Evolutionary conservation across 768 basidiomycete genomes (phyloP).

Genomic region (Piloderma croceum): DNA sequence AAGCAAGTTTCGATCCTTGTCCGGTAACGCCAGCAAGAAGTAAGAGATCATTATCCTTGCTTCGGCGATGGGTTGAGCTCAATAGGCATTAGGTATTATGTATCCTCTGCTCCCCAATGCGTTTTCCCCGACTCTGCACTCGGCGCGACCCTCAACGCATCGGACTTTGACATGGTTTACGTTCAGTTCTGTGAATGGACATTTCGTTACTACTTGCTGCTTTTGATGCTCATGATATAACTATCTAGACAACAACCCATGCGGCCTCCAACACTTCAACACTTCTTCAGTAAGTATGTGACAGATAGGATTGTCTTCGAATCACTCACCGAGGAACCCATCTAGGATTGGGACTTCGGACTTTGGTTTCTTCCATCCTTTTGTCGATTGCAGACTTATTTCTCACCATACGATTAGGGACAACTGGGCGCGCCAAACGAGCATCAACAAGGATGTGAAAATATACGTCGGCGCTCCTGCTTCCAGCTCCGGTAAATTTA

Average conservation of each 20-base stretch:
- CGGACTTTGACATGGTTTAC: constrained; percentile 35
- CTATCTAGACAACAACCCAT: constrained; percentile 38
- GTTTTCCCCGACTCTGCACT: constrained; percentile 33
- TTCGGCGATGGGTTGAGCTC: no score
- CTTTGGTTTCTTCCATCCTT: constrained; percentile 20
- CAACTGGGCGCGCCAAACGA: constrained; percentile 37
- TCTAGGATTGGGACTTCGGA: constrained; percentile 46
- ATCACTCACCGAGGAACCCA: no score
- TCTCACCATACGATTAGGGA: constrained; percentile 29
- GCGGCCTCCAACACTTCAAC: constrained; percentile 45
- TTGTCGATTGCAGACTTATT: background rate
- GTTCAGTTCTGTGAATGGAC: constrained; percentile 41
- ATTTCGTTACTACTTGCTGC: background rate
- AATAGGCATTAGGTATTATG: no score
- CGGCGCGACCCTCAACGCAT: constrained; percentile 28
- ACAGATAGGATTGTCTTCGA: constrained; percentile 1
- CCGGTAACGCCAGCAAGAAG: constrained; percentile 30
- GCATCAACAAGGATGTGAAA: constrained; percentile 40
- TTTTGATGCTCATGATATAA: constrained; percentile 1
- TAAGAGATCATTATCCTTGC: constrained; percentile 13
- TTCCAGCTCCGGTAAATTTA: no score
- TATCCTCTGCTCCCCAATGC: constrained; percentile 35
- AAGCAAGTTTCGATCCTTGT: constrained; percentile 28
- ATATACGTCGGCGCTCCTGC: constrained; percentile 40
- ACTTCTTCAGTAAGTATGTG: constrained; percentile 42